phyloP scores from a whole-genome alignment of 164 flowering plant species.

The Tetrastigma voinierianum region DNA sequence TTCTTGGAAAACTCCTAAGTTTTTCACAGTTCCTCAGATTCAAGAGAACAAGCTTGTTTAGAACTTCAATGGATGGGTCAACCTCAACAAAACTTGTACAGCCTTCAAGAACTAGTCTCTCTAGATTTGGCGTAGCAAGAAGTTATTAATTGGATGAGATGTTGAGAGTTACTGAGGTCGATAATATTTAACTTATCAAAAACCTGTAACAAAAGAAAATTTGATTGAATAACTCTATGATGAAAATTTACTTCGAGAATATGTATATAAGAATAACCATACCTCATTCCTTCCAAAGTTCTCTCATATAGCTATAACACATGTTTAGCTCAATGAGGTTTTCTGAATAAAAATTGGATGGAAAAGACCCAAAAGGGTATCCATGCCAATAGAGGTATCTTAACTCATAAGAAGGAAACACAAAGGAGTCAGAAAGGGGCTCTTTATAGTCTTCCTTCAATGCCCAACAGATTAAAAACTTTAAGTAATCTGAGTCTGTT shows the following conservation, averaged over 20 bases:
- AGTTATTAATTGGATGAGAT: neutral
- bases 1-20: constrained; percentile 5
- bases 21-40: constrained; percentile 3
- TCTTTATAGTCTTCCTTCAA: neutral
- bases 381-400: constrained; percentile 15
- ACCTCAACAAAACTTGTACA: constrained; percentile 10
- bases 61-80: constrained; percentile 10
- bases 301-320: neutral
- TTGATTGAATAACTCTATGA: no score
- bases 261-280: neutral
- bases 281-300: constrained; percentile 1
- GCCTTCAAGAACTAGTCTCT: constrained; percentile 14
- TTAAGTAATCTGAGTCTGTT: constrained; percentile 10
- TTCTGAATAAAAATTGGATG: constrained; percentile 1
- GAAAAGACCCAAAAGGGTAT: constrained; percentile 10
- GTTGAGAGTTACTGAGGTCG: constrained; percentile 9
- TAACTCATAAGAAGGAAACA: constrained; percentile 4
- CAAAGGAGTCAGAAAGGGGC: neutral
- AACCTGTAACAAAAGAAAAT: neutral
- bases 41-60: constrained; percentile 7
- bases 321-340: constrained; percentile 14
- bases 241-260: no score
- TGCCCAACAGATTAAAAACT: neutral
- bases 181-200: constrained; percentile 9
- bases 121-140: constrained; percentile 9